A percentile compares a stretch with the other conserved stretches of the same genome.
These are phyloP conservation scores for Leccinum subtestaceum DNA, from an alignment of 768 basidiomycete species.

Conservation along the genomic window DNA sequence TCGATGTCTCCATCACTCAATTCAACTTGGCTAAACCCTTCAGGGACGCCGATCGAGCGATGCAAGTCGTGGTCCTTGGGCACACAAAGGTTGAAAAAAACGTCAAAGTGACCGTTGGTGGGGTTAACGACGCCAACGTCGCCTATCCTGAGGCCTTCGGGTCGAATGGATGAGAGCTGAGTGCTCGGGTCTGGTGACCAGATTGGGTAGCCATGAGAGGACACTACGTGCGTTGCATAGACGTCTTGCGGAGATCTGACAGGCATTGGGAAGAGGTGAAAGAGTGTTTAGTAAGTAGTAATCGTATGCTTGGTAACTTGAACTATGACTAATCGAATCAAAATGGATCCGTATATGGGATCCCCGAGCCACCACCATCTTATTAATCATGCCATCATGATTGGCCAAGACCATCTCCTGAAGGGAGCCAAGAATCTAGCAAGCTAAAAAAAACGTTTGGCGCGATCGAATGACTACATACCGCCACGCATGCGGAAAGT, in stretches of 20 bases:
- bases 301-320: constrained; percentile 7
- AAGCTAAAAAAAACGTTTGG: too few relatives aligned
- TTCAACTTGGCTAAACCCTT: constrained; percentile 26
- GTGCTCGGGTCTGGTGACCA: constrained; percentile 35
- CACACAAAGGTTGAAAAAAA: constrained; percentile 39
- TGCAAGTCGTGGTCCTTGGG: constrained; percentile 30
- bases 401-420: neutral
- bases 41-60: constrained; percentile 24
- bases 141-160: constrained; percentile 35
- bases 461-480: too few relatives aligned
- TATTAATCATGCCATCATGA: neutral
- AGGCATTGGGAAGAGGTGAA: constrained; percentile 13
- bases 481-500: too few relatives aligned
- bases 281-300: neutral
- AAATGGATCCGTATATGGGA: neutral
- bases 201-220: constrained; percentile 34
- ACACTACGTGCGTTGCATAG: constrained; percentile 24
- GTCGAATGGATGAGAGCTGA: constrained; percentile 25
- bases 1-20: constrained; percentile 17
- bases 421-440: neutral
- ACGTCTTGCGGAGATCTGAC: constrained; percentile 25
- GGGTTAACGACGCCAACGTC: constrained; percentile 39
- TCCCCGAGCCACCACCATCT: neutral
- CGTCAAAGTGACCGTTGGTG: constrained; percentile 35
- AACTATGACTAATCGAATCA: neutral